Base-by-base conservation (phyloP, 2,329 filamentous ascomycete genomes). In the Penicillium sp. region DNA sequence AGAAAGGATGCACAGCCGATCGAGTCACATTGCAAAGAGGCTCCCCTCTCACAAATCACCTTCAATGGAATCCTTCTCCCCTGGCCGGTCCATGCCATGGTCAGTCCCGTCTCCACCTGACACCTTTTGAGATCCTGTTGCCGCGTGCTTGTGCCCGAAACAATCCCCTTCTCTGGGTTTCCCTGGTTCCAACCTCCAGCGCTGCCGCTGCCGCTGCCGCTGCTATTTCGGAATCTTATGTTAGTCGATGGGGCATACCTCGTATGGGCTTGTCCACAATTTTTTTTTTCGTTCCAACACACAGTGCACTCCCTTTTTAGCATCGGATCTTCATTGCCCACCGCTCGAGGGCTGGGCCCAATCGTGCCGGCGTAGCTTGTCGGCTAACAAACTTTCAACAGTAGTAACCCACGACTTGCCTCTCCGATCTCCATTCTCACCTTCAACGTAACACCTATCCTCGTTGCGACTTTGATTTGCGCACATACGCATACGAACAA, bases 101-200 rank as follows among this genome's bases (percentile, higher is more conserved):
- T 56, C 40, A 54, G 19, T 22, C 47, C 35, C 19, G 28, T 66
- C 65, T 35, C 65, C 64, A 68, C 59, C 55, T 68, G 62, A 64
- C 61, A 60, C 54, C 42, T 55, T 12, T 58, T 40, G 58, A 59
- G 54, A 45, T 53, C 47, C 35, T 37, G 7, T 30, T 19, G 47
- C 47, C 50, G 26, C 55, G 54, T 57, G 33, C 26, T 60, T 26
- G 30, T 45, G n/a, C 40, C 58, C 42, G 15, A 58, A 58, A 17
- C 44, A 17, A 17, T 47, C 22, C 26, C 40, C 55, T 47, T 51
- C 45, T 53, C 35, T 40, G 19, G 35, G 1, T 15, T 24, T 38
- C 22, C 58, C 28, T 51, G 37, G 49, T 38, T 24, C 33, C 9
- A 7, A 22, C 53, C 10, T 19, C 33, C 9, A 7, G 26, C 53